Conservation (phyloP, 495 filamentous ascomycete genomes). For the Mytilinidion resinicola region DNA sequence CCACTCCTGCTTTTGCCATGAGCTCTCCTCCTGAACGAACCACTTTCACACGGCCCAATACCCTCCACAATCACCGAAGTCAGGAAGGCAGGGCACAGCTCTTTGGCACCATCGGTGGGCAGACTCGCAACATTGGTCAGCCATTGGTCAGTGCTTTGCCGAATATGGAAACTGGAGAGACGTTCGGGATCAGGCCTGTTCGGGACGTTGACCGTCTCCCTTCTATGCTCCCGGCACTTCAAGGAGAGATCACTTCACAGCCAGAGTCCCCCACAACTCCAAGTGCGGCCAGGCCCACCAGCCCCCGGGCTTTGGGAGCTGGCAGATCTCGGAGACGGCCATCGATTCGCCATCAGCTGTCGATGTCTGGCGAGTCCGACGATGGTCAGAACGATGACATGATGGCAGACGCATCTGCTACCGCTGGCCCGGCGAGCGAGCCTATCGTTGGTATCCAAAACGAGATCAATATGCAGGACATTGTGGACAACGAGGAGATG, state of each 20-base stretch:
- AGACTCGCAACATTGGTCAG: slow-evolving; percentile 21
- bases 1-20: slow-evolving; percentile 61
- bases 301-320: slow-evolving; percentile 27
- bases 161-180: slow-evolving; percentile 59
- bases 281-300: slow-evolving; percentile 44
- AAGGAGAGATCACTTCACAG: slow-evolving; percentile 71
- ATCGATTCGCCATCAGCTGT: slow-evolving; percentile 80
- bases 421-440: slow-evolving; percentile 57
- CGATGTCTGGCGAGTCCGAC: slow-evolving; percentile 79
- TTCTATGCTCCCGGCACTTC: slow-evolving; percentile 71
- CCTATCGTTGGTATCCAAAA: slow-evolving; percentile 72
- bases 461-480: slow-evolving; percentile 68
- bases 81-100: slow-evolving; percentile 53
- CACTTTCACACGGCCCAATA: slow-evolving; percentile 52
- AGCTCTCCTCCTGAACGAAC: slow-evolving; percentile 71
- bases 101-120: slow-evolving; percentile 23
- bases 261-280: slow-evolving; percentile 93
- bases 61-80: slow-evolving; percentile 54
- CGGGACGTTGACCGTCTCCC: slow-evolving; percentile 81
- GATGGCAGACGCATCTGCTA: slow-evolving; percentile 54
- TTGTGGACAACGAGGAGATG: slow-evolving; percentile 71
- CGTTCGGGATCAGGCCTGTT: slow-evolving; percentile 66
- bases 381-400: slow-evolving; percentile 73
- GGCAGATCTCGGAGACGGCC: slow-evolving; percentile 53
- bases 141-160: slow-evolving; percentile 44